These are phyloP conservation scores for Acaromyces ingoldii DNA, from an alignment of 1,284 basidiomycete genomes.

Conservation along the genomic window DNA sequence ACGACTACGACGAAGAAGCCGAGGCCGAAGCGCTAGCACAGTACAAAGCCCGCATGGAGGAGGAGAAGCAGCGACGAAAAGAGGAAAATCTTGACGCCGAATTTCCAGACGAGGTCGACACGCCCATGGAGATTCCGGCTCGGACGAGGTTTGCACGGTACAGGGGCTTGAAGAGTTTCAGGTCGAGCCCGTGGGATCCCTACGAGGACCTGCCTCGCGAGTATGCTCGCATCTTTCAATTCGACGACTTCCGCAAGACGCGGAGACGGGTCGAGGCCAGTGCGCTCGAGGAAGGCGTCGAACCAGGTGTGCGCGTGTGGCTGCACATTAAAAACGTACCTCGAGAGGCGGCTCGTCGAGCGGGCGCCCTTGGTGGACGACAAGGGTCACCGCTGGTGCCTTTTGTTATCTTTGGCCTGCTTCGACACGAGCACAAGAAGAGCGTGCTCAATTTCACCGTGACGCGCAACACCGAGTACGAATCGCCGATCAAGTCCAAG, in stretches of 20 bases:
- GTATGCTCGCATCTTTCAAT: constrained; percentile 93
- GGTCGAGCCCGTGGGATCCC: constrained; percentile 94
- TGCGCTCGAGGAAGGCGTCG: constrained; percentile 37
- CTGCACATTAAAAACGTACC: constrained; percentile 39
- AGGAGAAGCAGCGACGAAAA: constrained; percentile 74
- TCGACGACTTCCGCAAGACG: constrained; percentile 87
- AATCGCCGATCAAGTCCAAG: constrained; percentile 83
- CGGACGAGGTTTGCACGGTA: constrained; percentile 84
- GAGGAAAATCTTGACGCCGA: constrained; percentile 63
- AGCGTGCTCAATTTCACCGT: constrained; percentile 88
- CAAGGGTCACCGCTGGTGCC: constrained; percentile 54
- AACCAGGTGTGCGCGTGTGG: constrained; percentile 26
- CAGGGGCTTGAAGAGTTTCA: constrained; percentile 83
- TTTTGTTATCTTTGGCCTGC: constrained; percentile 72
- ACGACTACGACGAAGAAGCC: constrained; percentile 50
- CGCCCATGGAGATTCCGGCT: constrained; percentile 80
- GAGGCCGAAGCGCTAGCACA: constrained; percentile 49
- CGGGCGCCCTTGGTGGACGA: constrained; percentile 9
- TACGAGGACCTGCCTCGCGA: constrained; percentile 93
- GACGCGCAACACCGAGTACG: constrained; percentile 92
- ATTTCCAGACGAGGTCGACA: constrained; percentile 98
- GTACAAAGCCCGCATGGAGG: constrained; percentile 72
- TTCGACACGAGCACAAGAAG: constrained; percentile 94
- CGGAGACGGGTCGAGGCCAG: constrained; percentile 64
- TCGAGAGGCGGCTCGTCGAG: constrained; percentile 27